These are phyloP conservation scores for Rhodomyrtus psidioides DNA, from an alignment of 441 rosid genomes.

Conservation along the genomic window DNA sequence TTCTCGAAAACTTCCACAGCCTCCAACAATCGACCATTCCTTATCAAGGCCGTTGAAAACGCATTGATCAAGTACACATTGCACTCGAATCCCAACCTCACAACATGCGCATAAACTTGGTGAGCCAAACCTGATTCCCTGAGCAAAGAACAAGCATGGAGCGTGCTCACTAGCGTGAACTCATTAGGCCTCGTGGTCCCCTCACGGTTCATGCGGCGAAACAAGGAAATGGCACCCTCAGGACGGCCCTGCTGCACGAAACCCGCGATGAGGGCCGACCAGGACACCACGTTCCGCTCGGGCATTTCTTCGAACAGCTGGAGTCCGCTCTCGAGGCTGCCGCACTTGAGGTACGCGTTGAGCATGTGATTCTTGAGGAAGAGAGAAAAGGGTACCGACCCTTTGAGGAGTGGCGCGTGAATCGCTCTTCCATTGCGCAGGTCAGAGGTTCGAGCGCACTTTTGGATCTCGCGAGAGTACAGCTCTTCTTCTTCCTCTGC, in stretches of 20 bases:
- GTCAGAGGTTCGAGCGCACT: slow-evolving; percentile 19
- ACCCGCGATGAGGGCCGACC: slow-evolving; percentile 28
- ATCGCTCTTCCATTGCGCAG: slow-evolving; percentile 20
- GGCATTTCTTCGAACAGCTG: slow-evolving; percentile 32
- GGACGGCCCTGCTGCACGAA: slow-evolving; percentile 15
- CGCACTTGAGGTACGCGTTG: slow-evolving; percentile 22
- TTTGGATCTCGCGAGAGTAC: slow-evolving; percentile 16
- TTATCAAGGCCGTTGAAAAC: slow-evolving; percentile 31
- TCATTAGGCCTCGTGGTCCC: slow-evolving; percentile 19
- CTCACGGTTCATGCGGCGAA: slow-evolving; percentile 16
- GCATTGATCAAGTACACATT: slow-evolving; percentile 29
- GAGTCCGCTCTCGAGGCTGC: slow-evolving; percentile 8
- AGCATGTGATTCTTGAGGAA: slow-evolving; percentile 28
- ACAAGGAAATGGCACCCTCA: slow-evolving; percentile 14
- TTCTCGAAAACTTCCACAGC: slow-evolving; percentile 27
- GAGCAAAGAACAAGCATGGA: slow-evolving; percentile 22
- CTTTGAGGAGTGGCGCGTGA: slow-evolving; percentile 30
- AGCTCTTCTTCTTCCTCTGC: slow-evolving; percentile 2
- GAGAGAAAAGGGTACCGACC: slow-evolving; percentile 10
- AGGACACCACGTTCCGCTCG: slow-evolving; percentile 23
- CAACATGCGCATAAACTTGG: slow-evolving; percentile 18
- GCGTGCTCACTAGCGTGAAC: slow-evolving; percentile 27
- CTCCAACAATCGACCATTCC: slow-evolving; percentile 27
- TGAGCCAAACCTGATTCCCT: slow-evolving; percentile 5
- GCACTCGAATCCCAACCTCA: slow-evolving; percentile 22